Conservation (phyloP, 2,329 filamentous ascomycete species). For the Helotiales sp. region DNA sequence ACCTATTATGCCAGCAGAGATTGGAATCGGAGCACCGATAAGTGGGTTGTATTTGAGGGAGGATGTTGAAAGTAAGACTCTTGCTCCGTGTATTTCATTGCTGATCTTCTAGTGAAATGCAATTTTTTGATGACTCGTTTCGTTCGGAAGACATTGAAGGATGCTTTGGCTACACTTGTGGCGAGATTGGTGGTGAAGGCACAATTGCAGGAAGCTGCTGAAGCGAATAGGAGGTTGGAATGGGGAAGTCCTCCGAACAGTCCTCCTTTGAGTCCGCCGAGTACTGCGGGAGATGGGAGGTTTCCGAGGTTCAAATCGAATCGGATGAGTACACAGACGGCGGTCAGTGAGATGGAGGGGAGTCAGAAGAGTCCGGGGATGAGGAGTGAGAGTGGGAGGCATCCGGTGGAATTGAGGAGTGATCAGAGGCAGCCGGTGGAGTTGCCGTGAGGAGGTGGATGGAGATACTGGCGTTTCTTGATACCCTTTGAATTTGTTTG, state of each 20-base stretch:
- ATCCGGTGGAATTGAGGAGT: not conserved
- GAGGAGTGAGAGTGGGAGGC: conserved; percentile 10
- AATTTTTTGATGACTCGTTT: conserved; percentile 76
- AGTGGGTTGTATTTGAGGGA: conserved; percentile 79
- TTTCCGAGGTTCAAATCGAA: conserved; percentile 23
- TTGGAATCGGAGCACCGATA: conserved; percentile 67
- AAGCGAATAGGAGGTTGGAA: conserved; percentile 32
- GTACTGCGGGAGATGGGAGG: conserved; percentile 14
- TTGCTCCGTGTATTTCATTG: not conserved
- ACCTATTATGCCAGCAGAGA: conserved; percentile 65
- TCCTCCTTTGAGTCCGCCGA: conserved; percentile 20
- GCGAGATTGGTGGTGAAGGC: conserved; percentile 61
- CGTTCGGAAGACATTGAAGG: conserved; percentile 80
- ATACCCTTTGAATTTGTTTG: conserved; percentile 1
- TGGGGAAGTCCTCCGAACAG: conserved; percentile 16
- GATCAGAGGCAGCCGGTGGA: conserved; percentile 42
- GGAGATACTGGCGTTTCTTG: not conserved
- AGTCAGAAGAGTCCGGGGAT: conserved; percentile 14
- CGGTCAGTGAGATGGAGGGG: conserved; percentile 27
- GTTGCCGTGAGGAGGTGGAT: not conserved
- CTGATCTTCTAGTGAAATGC: conserved; percentile 59
- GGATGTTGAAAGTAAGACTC: conserved; percentile 67
- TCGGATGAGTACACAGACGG: conserved; percentile 25
- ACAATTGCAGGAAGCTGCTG: conserved; percentile 41
- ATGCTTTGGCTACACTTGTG: conserved; percentile 73